Base-by-base conservation (phyloP, 352 stramenopile species). In the Halophytophthora batemanensis region DNA sequence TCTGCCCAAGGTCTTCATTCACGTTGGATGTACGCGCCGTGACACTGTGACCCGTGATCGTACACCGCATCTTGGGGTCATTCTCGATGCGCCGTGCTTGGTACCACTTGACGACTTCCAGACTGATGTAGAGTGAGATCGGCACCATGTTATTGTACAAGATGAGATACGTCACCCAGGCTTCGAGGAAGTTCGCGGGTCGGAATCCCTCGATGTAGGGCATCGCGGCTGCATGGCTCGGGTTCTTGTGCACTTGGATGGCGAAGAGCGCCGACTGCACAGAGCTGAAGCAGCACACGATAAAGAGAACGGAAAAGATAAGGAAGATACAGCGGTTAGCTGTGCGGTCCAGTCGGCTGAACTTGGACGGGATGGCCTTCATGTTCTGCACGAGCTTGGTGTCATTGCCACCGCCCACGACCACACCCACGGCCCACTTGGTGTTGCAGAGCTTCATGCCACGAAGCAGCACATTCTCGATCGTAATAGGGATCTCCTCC, bases 71-170 rank as follows among this genome's bases (percentile, higher is more conserved):
- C 29, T 78, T 76, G 0, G 74, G 78, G 22, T 95, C 84, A 15
- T 64, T 86, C 39, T 98, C 90, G 36, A 99, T 93, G 19, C 96
- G 89, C 25, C 88, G 77, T 18, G 93, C 86, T 75, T 98, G 93
- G 46, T 94, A 95, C 64, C 97, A 97, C 46, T 98, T 98, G 14
- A 98, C 88, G 2, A 98, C 80, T 59, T 98, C 93, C 2, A 99
- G 69, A 19, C 92, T 98, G 23, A 99, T 97, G 70, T 99, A 99
- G 2, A 99, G 68, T 46, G 91, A 98, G 34, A 99, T 95, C 5
- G 97, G 97, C 12, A 99, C 77, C 75, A 94, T 86, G 61, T 93
- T 93, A 63, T 94, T 92, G 74, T 94, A 94, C 23, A 94, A 41
- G 44, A 94, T 92, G 40, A 94, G 54, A 46, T 88, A 91, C 22